A percentile compares a stretch with the other conserved stretches of the same genome.
phyloP scores from a whole-genome alignment of 2,329 filamentous ascomycete species.

The Talaromyces marneffei region DNA sequence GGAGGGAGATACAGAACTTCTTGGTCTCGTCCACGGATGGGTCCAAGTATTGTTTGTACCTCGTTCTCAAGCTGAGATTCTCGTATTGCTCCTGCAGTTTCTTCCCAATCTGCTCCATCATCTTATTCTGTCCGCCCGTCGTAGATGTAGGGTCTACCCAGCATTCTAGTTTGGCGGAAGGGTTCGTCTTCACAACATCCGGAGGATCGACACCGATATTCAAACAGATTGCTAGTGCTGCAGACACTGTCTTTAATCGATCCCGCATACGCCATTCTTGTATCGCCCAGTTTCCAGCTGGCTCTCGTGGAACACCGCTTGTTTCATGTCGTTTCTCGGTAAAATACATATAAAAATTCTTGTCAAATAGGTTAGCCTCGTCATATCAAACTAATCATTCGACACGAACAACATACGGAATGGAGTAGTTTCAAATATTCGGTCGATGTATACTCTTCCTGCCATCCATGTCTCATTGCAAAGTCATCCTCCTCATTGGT shows the following conservation, averaged over 20 bases:
- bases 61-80: conserved; percentile 86
- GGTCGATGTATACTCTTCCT: conserved; percentile 84
- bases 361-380: conserved; percentile 14
- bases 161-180: conserved; percentile 87
- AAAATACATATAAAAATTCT: conserved; percentile 99
- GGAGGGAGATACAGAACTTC: conserved; percentile 85
- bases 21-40: conserved; percentile 96
- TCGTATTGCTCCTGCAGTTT: conserved; percentile 95
- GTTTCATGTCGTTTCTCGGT: conserved; percentile 97
- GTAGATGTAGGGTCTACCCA: conserved; percentile 89
- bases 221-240: conserved; percentile 85
- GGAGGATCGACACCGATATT: conserved; percentile 98
- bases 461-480: conserved; percentile 76
- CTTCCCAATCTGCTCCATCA: conserved; percentile 91
- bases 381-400: not conserved
- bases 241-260: conserved; percentile 91
- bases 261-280: conserved; percentile 98
- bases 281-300: conserved; percentile 50
- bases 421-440: conserved; percentile 81
- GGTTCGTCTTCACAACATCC: conserved; percentile 91
- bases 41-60: conserved; percentile 95
- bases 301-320: conserved; percentile 72
- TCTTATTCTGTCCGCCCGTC: conserved; percentile 68
- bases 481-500: conserved; percentile 46
- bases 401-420: conserved; percentile 53